A percentile compares a stretch with the other conserved stretches of the same genome.
Conservation (phyloP, 495 filamentous ascomycete genomes). For the Amniculicola lignicola region DNA sequence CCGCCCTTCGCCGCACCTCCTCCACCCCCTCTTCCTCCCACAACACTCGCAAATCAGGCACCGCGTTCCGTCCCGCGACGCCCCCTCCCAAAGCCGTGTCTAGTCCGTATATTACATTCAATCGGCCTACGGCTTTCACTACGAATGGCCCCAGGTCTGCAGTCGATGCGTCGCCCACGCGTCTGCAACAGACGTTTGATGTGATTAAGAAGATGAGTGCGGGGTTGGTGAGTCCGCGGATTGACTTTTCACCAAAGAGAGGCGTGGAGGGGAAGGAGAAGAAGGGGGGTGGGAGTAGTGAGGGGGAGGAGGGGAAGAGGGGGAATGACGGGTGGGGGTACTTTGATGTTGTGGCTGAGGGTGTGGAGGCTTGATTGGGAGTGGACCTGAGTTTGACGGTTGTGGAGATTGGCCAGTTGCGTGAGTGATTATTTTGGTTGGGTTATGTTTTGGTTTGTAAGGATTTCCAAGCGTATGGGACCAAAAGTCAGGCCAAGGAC, state of each 20-base stretch:
- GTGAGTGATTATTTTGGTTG: too few species aligned
- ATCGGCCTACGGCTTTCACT: background rate
- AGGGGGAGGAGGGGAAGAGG: background rate
- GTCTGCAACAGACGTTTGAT: slow-evolving; percentile 20
- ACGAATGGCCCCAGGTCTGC: background rate
- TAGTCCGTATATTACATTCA: background rate
- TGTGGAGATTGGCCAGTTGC: background rate
- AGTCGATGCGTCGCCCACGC: background rate
- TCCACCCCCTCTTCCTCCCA: background rate
- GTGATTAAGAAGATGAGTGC: slow-evolving; percentile 22
- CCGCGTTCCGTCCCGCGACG: background rate
- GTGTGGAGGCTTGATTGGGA: slow-evolving; percentile 2
- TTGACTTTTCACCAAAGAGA: background rate
- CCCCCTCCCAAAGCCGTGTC: background rate
- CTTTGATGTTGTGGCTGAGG: slow-evolving; percentile 20
- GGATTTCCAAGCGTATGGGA: too few species aligned
- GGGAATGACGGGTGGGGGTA: slow-evolving; percentile 3
- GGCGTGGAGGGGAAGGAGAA: background rate
- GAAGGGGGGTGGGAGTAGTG: background rate
- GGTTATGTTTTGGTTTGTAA: too few species aligned
- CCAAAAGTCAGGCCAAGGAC: too few species aligned
- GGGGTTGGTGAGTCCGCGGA: slow-evolving; percentile 17
- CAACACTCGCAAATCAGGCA: too few species aligned
- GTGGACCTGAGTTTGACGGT: background rate
- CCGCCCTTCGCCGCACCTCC: background rate